phyloP scores from a whole-genome alignment of 2,329 filamentous ascomycete genomes.

The Fusarium denticulatum region DNA sequence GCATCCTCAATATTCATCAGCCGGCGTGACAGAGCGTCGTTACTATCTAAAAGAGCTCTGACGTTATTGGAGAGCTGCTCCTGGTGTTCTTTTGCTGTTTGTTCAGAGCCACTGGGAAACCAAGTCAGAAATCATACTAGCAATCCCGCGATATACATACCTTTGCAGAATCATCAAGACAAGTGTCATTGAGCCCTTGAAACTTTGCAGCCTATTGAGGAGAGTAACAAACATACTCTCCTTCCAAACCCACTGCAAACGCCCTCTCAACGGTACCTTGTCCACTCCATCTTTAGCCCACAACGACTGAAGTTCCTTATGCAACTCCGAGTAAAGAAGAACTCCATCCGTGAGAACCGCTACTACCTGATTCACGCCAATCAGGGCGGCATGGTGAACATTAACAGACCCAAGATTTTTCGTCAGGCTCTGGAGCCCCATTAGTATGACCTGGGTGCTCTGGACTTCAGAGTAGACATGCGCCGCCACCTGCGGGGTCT shows the following conservation, averaged over 20 bases:
- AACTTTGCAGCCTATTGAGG: not conserved
- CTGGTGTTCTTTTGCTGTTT: not conserved
- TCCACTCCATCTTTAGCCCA: not conserved
- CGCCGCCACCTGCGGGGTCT: conserved; percentile 18
- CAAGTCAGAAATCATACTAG: no score
- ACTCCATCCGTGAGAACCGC: conserved; percentile 5
- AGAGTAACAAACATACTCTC: not conserved
- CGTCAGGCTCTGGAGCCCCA: not conserved
- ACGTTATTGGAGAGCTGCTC: not conserved
- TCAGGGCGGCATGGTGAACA: not conserved
- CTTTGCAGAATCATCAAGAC: conserved; percentile 2
- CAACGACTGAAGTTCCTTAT: not conserved
- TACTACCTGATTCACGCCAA: not conserved
- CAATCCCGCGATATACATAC: no score
- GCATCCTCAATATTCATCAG: conserved; percentile 10
- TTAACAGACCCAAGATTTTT: not conserved
- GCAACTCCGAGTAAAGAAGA: conserved; percentile 16
- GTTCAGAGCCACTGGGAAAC: no score
- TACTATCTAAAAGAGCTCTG: not conserved
- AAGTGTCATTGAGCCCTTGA: conserved; percentile 15
- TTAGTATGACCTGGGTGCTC: conserved; percentile 5
- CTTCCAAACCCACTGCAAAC: not conserved
- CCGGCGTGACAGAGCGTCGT: not conserved
- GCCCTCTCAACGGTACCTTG: not conserved
- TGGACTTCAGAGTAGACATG: conserved; percentile 20